A percentile compares a stretch with the other conserved stretches of the same genome.
These are phyloP conservation scores for Pinus tabuliformis DNA, from an alignment of 75 land plant species.

Conservation along the genomic window DNA sequence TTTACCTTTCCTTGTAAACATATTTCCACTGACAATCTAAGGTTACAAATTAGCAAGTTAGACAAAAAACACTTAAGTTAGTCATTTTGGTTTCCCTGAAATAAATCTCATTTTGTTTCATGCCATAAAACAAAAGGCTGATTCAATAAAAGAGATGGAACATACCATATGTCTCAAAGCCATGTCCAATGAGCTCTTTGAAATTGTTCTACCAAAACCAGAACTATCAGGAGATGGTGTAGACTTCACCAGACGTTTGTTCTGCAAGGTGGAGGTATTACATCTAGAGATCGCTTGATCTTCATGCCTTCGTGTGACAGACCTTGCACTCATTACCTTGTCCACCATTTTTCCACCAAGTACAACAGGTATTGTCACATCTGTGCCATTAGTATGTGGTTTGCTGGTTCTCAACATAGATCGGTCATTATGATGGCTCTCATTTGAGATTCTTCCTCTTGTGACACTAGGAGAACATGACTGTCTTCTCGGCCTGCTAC, in stretches of 20 bases:
- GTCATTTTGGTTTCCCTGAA: not conserved
- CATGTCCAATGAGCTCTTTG: slow-evolving; percentile 81
- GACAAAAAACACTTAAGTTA: no score
- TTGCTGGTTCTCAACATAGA: slow-evolving; percentile 12
- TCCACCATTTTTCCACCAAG: slow-evolving; percentile 76
- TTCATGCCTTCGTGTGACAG: slow-evolving; percentile 51
- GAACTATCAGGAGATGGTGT: slow-evolving; percentile 44
- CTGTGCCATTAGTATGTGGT: slow-evolving; percentile 15
- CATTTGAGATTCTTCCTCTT: slow-evolving; percentile 44
- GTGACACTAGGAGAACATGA: slow-evolving; percentile 61
- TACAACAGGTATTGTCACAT: slow-evolving; percentile 38
- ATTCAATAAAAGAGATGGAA: not conserved
- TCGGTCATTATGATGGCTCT: slow-evolving; percentile 18
- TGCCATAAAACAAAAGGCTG: not conserved
- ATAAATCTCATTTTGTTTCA: not conserved
- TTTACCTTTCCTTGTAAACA: no score
- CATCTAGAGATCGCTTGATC: slow-evolving; percentile 17
- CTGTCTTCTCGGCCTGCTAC: slow-evolving; percentile 34
- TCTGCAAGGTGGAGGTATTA: slow-evolving; percentile 7
- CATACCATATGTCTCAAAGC: slow-evolving; percentile 85
- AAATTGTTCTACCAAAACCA: slow-evolving; percentile 72
- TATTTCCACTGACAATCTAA: no score
- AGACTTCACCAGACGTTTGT: slow-evolving; percentile 24
- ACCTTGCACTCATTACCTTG: slow-evolving; percentile 52
- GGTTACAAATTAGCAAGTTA: no score